Conservation (phyloP, 345 rosid genomes). For the Hevea brasiliensis region DNA sequence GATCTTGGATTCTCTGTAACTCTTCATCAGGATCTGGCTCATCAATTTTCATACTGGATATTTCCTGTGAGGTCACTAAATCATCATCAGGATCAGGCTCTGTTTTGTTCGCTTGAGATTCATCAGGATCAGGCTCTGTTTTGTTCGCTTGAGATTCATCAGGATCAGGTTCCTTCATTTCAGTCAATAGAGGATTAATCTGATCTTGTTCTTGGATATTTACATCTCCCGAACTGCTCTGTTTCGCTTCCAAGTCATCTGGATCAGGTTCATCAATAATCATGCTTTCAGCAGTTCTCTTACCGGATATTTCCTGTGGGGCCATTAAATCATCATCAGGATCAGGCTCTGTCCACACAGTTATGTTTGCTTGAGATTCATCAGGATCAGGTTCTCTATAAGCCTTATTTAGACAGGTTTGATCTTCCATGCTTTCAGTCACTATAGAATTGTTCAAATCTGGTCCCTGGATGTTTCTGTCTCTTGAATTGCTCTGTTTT, state of each 20-base stretch:
- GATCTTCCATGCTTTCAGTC: slow-evolving; percentile 22
- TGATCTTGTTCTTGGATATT: slow-evolving; percentile 20
- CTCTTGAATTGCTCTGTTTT: slow-evolving; percentile 9
- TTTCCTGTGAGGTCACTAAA: slow-evolving; percentile 24
- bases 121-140: slow-evolving; percentile 38
- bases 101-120: too few species aligned
- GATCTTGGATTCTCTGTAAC: slow-evolving; percentile 72
- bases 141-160: slow-evolving; percentile 30
- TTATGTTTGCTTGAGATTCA: slow-evolving; percentile 27
- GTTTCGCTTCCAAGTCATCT: slow-evolving; percentile 39
- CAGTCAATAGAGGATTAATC: slow-evolving; percentile 10
- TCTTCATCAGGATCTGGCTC: slow-evolving; percentile 83
- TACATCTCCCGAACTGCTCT: slow-evolving; percentile 16
- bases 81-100: slow-evolving; percentile 45
- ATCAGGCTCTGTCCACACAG: slow-evolving; percentile 36
- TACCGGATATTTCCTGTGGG: slow-evolving; percentile 29
- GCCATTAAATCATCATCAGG: slow-evolving; percentile 34
- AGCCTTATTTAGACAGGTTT: slow-evolving; percentile 18
- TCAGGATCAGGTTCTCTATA: slow-evolving; percentile 23
- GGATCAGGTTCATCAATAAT: slow-evolving; percentile 64
- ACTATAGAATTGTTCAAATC: slow-evolving; percentile 15
- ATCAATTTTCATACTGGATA: slow-evolving; percentile 44
- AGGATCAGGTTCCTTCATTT: slow-evolving; percentile 21
- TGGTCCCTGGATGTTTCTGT: slow-evolving; percentile 20
- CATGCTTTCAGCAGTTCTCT: slow-evolving; percentile 31